phyloP scores from a whole-genome alignment of 2,329 filamentous ascomycete genomes.

The Aspergillus sp. region DNA sequence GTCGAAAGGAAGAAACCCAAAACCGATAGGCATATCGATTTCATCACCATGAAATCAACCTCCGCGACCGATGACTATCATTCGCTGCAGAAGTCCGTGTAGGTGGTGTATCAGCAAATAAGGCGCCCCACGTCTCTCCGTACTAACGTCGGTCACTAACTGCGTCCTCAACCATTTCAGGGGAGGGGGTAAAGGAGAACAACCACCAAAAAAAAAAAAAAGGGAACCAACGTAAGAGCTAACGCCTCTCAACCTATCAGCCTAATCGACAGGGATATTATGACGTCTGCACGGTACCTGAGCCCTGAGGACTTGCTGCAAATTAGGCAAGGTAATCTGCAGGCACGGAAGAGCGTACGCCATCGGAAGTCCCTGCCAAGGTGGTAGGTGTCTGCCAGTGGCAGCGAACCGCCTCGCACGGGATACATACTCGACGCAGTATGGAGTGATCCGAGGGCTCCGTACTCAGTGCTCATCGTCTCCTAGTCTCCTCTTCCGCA shows the following conservation, averaged over 20 bases:
- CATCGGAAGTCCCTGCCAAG: too few relatives aligned
- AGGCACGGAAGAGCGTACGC: too few relatives aligned
- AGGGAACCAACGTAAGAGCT: background rate
- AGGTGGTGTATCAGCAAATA: slow-evolving; percentile 14
- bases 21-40: background rate
- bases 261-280: background rate
- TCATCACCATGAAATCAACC: slow-evolving; percentile 1
- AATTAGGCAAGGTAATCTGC: too few relatives aligned
- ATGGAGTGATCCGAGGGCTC: too few relatives aligned
- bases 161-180: background rate
- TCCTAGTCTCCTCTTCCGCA: too few relatives aligned
- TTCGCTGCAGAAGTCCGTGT: slow-evolving; percentile 20
- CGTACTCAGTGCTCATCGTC: too few relatives aligned
- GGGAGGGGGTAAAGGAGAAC: background rate
- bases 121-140: background rate
- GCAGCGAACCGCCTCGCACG: too few relatives aligned
- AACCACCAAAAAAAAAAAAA: background rate
- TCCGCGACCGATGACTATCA: slow-evolving; percentile 4
- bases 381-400: too few relatives aligned
- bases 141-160: slow-evolving; percentile 1
- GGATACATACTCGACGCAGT: too few relatives aligned
- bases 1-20: background rate
- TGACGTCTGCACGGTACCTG: background rate
- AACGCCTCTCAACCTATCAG: too few relatives aligned
- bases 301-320: too few relatives aligned